Evolutionary conservation across 805 yeast species (phyloP).

Genomic region (Schwanniomyces pseudopolymorphus): DNA sequence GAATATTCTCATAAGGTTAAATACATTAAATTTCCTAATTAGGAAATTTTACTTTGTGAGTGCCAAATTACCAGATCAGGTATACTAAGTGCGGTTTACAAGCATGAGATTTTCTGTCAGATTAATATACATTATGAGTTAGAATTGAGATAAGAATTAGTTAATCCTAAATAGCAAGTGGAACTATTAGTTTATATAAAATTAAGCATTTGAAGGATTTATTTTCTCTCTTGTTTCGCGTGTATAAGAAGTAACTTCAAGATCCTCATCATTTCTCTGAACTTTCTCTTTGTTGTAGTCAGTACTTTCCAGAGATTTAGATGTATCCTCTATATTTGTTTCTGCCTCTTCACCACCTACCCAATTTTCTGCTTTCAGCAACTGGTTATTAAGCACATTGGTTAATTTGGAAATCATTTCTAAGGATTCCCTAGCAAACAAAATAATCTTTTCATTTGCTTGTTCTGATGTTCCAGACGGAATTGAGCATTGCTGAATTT

Average conservation of each 20-base stretch:
- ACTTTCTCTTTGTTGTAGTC: background rate
- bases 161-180: too few relatives aligned
- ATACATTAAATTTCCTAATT: constrained; percentile 9
- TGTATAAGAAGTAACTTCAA: too few relatives aligned
- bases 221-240: too few relatives aligned
- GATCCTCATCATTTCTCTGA: background rate
- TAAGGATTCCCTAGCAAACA: constrained; percentile 84
- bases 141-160: too few relatives aligned
- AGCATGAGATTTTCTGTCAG: background rate
- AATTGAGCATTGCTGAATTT: constrained; percentile 43
- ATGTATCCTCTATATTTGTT: background rate
- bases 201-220: too few relatives aligned
- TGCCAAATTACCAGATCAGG: constrained; percentile 3
- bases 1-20: too few relatives aligned
- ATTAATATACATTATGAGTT: too few relatives aligned
- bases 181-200: too few relatives aligned
- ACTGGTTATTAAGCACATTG: constrained; percentile 78
- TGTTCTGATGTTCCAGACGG: constrained; percentile 17
- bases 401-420: constrained; percentile 85
- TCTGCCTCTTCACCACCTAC: constrained; percentile 40
- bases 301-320: background rate
- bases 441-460: constrained; percentile 64
- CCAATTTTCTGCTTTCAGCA: constrained; percentile 87
- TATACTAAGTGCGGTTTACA: background rate
- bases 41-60: constrained; percentile 6